phyloP scores from a whole-genome alignment of 805 yeast genomes.

The Saturnispora mendoncae region DNA sequence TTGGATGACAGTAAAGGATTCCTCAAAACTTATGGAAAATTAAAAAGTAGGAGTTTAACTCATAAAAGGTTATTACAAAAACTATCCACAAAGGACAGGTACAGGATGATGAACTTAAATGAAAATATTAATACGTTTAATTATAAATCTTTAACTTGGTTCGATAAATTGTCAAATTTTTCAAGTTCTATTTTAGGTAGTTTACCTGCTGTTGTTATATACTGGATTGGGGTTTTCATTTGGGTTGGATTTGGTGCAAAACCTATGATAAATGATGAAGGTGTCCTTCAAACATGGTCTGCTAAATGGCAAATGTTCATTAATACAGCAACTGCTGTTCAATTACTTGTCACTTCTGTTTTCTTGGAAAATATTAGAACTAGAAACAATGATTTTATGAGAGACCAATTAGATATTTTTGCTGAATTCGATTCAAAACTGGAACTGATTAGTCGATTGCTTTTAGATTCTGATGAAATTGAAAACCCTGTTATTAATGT shows the following conservation, averaged over 20 bases:
- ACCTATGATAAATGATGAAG: constrained; percentile 13
- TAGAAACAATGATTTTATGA: constrained; percentile 29
- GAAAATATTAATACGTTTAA: background rate
- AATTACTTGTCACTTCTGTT: constrained; percentile 26
- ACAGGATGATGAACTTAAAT: background rate
- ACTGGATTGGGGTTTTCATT: constrained; percentile 31
- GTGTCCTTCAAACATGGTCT: constrained; percentile 21
- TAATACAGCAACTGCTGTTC: constrained; percentile 33
- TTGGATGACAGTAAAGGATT: constrained; percentile 23
- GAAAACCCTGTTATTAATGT: constrained; percentile 24
- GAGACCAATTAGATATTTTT: constrained; percentile 15
- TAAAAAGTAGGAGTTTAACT: constrained; percentile 25
- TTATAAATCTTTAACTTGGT: constrained; percentile 25
- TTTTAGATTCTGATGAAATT: constrained; percentile 1
- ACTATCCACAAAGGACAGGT: constrained; percentile 2
- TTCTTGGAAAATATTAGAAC: constrained; percentile 33
- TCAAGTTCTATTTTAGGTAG: constrained; percentile 26
- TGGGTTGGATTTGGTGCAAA: constrained; percentile 33
- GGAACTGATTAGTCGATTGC: constrained; percentile 15
- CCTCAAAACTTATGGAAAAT: constrained; percentile 21
- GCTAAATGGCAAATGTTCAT: constrained; percentile 34
- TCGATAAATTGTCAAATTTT: constrained; percentile 25
- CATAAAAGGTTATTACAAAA: constrained; percentile 15
- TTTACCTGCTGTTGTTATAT: constrained; percentile 25
- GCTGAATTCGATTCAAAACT: constrained; percentile 23